A percentile compares a stretch with the other conserved stretches of the same genome.
Evolutionary conservation across 495 filamentous ascomycete genomes (phyloP).

Genomic region (Clohesyomyces aquaticus): DNA sequence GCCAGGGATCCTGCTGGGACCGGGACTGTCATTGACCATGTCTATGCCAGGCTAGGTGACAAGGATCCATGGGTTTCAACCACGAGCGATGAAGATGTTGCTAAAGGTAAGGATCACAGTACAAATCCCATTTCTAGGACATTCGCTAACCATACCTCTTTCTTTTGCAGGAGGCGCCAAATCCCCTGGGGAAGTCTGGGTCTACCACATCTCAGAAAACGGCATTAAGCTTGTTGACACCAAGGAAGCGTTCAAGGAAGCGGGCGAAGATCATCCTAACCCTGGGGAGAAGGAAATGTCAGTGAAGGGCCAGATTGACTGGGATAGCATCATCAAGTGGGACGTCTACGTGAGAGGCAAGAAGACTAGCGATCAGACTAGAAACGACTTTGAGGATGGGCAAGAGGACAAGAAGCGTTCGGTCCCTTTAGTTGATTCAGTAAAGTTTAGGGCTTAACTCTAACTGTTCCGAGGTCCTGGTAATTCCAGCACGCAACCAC

Average conservation of each 20-base stretch:
- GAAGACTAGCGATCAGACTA: conserved; percentile 3
- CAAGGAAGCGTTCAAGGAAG: conserved; percentile 11
- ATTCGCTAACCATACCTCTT: conserved; percentile 16
- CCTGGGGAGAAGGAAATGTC: conserved; percentile 14
- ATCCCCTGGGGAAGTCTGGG: conserved; percentile 5
- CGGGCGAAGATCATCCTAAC: conserved; percentile 9
- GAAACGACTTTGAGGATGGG: conserved; percentile 15
- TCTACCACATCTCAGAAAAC: conserved; percentile 15
- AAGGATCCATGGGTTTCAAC: conserved; percentile 13
- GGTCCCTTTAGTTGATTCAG: conserved; percentile 6
- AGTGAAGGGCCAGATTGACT: conserved; percentile 13
- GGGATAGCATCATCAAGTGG: conserved; percentile 17
- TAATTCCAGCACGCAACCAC: conserved; percentile 14
- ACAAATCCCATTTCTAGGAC: conserved; percentile 13
- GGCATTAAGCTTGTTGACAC: conserved; percentile 15
- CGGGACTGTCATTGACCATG: conserved; percentile 13
- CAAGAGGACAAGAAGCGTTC: conserved; percentile 11
- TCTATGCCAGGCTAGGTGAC: conserved; percentile 10
- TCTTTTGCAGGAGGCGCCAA: conserved; percentile 14
- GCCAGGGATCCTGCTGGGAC: conserved; percentile 11
- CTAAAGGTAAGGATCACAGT: conserved; percentile 15
- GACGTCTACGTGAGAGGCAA: conserved; percentile 11
- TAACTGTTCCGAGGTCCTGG: conserved; percentile 13
- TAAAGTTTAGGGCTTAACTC: conserved; percentile 18
- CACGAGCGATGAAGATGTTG: conserved; percentile 10